These are phyloP conservation scores for Linum lewisii DNA, from an alignment of 345 rosid genomes.

Conservation along the genomic window DNA sequence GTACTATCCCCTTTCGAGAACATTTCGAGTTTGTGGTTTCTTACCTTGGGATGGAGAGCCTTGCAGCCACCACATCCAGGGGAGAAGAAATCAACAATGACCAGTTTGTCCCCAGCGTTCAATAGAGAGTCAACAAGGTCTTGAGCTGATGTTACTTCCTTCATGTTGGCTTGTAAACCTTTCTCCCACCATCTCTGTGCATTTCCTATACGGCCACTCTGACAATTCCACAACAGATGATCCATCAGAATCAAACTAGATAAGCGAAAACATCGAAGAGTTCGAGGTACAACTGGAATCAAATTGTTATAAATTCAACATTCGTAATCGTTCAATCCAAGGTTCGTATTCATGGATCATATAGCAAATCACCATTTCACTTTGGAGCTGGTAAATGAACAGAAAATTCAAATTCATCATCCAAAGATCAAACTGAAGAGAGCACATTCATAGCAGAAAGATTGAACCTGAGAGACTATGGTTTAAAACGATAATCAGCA, in stretches of 20 bases:
- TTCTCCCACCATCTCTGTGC: conserved; percentile 88
- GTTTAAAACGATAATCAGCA: no score
- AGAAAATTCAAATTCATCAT: no score
- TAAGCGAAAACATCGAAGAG: no score
- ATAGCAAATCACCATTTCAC: no score
- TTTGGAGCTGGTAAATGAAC: no score
- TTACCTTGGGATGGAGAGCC: conserved; percentile 93
- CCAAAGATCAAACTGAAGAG: no score
- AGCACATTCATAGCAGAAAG: no score
- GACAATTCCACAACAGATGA: conserved; percentile 3
- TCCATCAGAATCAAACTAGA: not conserved
- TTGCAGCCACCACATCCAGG: conserved; percentile 98
- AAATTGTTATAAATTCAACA: no score
- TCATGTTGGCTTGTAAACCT: conserved; percentile 73
- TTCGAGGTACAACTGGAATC: no score
- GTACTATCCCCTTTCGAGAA: not conserved
- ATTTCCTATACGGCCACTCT: conserved; percentile 50
- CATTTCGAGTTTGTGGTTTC: not conserved
- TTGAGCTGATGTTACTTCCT: conserved; percentile 71
- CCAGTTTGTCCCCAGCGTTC: conserved; percentile 73
- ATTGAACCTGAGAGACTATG: no score
- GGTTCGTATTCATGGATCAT: no score
- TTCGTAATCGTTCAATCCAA: no score
- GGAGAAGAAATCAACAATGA: conserved; percentile 82
- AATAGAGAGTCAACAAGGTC: conserved; percentile 64